Percentiles rank a stretch among this genome's conserved stretches.
phyloP scores from a whole-genome alignment of 2,329 filamentous ascomycete species.

The Ploettnerulaceae sp. region DNA sequence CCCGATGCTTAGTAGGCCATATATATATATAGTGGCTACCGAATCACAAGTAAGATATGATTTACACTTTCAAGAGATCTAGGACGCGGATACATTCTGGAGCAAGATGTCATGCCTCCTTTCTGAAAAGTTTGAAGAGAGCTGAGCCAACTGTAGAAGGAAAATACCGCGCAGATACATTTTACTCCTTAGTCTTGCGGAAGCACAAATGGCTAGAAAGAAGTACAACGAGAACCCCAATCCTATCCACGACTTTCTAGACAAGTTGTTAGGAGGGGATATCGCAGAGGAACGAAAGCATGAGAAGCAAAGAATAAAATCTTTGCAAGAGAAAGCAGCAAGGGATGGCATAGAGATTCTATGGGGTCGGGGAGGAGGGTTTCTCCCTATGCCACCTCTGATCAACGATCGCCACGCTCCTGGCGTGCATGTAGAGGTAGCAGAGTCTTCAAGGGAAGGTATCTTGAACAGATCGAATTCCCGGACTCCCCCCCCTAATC shows the following conservation, averaged over 20 bases:
- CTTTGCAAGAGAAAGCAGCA: neutral
- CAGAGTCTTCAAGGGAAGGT: too few relatives aligned
- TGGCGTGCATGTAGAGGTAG: neutral
- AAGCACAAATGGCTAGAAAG: conserved; percentile 12
- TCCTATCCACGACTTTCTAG: neutral
- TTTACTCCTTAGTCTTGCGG: conserved; percentile 43
- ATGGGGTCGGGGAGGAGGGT: neutral
- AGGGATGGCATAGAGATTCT: neutral
- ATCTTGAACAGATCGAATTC: too few relatives aligned
- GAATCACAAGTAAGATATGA: too few relatives aligned
- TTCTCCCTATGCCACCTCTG: neutral
- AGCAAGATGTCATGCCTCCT: too few relatives aligned
- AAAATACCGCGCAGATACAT: too few relatives aligned
- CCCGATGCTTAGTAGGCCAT: too few relatives aligned
- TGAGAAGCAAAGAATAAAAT: neutral
- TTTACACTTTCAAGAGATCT: too few relatives aligned
- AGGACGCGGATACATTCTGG: too few relatives aligned
- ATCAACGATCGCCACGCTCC: neutral
- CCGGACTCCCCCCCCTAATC: too few relatives aligned
- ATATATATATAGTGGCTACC: too few relatives aligned
- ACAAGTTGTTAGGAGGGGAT: neutral
- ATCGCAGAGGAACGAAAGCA: neutral
- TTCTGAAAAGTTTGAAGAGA: too few relatives aligned
- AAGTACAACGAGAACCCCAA: conserved; percentile 9
- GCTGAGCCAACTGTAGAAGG: too few relatives aligned